Conservation (phyloP, 495 filamentous ascomycete species). For the Neurospora discreta region DNA sequence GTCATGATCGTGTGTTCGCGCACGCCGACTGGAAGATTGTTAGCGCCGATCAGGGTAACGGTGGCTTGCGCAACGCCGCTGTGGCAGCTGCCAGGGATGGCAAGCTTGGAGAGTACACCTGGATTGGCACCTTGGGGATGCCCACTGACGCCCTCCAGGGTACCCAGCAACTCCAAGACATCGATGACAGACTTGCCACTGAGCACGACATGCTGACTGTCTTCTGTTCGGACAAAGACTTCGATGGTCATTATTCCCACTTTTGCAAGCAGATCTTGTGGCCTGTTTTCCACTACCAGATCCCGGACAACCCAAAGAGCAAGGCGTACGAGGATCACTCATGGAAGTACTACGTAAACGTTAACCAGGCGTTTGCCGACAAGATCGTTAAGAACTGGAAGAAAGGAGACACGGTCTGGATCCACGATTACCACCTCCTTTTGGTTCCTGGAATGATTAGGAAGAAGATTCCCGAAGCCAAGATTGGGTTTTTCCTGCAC, state of each 20-base stretch:
- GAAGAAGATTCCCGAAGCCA: conserved; percentile 73
- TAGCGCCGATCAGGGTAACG: conserved; percentile 79
- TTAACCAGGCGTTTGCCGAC: conserved; percentile 86
- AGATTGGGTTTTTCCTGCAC: conserved; percentile 92
- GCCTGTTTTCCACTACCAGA: conserved; percentile 93
- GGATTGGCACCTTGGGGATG: conserved; percentile 86
- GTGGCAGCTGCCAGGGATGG: conserved; percentile 59
- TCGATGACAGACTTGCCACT: conserved; percentile 63
- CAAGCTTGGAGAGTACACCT: conserved; percentile 56
- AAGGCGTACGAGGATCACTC: conserved; percentile 95
- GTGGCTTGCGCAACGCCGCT: conserved; percentile 77
- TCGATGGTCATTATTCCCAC: conserved; percentile 84
- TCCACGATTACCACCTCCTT: conserved; percentile 88
- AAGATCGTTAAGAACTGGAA: conserved; percentile 85
- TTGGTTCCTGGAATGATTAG: conserved; percentile 88
- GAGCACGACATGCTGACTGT: conserved; percentile 74
- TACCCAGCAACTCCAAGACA: conserved; percentile 59
- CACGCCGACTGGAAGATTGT: conserved; percentile 70
- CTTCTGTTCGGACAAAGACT: conserved; percentile 75
- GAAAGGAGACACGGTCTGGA: conserved; percentile 79
- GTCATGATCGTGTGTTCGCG: conserved; percentile 54
- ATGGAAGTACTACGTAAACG: conserved; percentile 82
- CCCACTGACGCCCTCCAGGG: conserved; percentile 70
- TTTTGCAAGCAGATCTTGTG: conserved; percentile 87
- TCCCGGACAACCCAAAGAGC: conserved; percentile 92